These are phyloP conservation scores for Hyaloscypha bicolor DNA, from an alignment of 495 filamentous ascomycete species.

Conservation along the genomic window DNA sequence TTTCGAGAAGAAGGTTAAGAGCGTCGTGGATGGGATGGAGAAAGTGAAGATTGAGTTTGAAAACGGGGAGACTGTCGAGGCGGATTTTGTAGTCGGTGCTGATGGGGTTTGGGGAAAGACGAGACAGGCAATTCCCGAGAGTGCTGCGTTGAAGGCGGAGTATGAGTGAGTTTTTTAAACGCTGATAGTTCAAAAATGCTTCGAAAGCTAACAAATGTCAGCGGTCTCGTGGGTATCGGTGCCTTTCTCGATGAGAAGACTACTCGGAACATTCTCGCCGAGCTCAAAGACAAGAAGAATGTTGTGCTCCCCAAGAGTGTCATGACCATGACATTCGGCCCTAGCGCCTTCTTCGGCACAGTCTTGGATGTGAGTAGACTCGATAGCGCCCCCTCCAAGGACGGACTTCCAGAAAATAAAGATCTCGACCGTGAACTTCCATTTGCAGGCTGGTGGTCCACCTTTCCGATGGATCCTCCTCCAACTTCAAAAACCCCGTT, in stretches of 20 bases:
- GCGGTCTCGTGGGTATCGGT: not conserved
- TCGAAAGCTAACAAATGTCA: not conserved
- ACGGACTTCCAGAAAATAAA: not conserved
- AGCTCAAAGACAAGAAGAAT: not conserved
- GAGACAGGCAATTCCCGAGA: not conserved
- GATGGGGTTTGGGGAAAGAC: not conserved
- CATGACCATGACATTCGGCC: not conserved
- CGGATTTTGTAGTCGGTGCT: not conserved
- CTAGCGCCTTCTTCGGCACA: not conserved
- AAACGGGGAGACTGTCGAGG: not conserved
- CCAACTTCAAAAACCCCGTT: not conserved
- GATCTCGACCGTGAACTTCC: not conserved
- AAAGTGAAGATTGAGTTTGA: conserved; percentile 1
- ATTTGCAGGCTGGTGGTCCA: not conserved
- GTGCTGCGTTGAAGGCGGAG: not conserved
- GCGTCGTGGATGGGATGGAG: not conserved
- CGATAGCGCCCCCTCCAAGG: not conserved
- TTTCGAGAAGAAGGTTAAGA: conserved; percentile 2
- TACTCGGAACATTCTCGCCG: not conserved
- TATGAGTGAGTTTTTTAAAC: not conserved
- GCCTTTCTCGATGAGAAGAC: not conserved
- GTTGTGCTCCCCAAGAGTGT: not conserved
- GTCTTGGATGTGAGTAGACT: not conserved
- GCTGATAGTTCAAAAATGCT: not conserved
- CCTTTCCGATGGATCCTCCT: not conserved